These are phyloP conservation scores for Candida manassasensis DNA, from an alignment of 805 yeast species.

Conservation along the genomic window DNA sequence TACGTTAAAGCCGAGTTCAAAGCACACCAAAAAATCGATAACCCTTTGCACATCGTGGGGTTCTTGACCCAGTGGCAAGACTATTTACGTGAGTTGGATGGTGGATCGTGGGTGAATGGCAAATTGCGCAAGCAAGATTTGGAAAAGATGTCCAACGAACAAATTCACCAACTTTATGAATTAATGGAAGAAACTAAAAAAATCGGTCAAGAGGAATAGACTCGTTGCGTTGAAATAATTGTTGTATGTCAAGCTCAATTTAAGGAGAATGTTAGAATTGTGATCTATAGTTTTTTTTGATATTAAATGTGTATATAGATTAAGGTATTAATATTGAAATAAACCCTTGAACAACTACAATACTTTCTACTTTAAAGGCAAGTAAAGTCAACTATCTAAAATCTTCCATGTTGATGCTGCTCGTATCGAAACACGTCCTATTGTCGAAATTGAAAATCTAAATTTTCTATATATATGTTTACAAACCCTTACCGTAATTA, in stretches of 20 bases:
- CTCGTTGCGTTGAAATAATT: too few species aligned
- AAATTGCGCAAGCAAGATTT: conserved; percentile 58
- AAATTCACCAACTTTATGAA: conserved; percentile 74
- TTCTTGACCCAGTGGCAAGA: conserved; percentile 95
- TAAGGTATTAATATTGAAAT: too few species aligned
- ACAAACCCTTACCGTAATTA: conserved; percentile 85
- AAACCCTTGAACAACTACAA: too few species aligned
- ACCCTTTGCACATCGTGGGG: conserved; percentile 92
- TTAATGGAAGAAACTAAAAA: conserved; percentile 68
- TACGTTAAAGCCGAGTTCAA: conserved; percentile 88
- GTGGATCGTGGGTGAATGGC: conserved; percentile 38
- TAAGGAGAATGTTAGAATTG: too few species aligned
- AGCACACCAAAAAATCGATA: conserved; percentile 74
- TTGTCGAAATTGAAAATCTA: too few species aligned
- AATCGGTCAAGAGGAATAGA: conserved; percentile 13
- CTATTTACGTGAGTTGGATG: conserved; percentile 55
- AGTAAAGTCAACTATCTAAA: too few species aligned
- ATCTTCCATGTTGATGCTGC: too few species aligned
- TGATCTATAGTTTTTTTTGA: too few species aligned
- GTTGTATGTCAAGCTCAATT: too few species aligned
- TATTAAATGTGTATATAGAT: too few species aligned
- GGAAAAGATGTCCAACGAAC: conserved; percentile 87
- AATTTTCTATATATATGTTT: conserved; percentile 11
- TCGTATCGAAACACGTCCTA: too few species aligned
- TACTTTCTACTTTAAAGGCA: too few species aligned